Conservation (phyloP, 805 yeast species). For the Kodamaea fukazawae region DNA sequence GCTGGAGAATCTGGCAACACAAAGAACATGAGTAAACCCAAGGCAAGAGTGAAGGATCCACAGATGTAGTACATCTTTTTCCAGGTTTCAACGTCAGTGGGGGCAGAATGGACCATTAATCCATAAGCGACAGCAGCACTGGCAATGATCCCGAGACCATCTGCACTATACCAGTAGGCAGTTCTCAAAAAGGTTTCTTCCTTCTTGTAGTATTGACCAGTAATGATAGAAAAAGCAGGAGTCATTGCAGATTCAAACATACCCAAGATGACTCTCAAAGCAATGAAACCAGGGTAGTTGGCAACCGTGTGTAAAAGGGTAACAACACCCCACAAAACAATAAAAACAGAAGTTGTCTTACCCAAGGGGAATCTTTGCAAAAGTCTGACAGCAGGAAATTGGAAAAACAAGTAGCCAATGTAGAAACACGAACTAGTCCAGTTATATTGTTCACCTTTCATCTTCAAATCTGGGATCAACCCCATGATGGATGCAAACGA, state of each 20-base stretch:
- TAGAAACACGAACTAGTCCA: slow-evolving; percentile 43
- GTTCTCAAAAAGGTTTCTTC: slow-evolving; percentile 36
- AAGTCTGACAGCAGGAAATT: too few species aligned
- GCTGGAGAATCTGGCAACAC: slow-evolving; percentile 58
- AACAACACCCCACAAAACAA: slow-evolving; percentile 63
- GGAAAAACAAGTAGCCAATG: too few species aligned
- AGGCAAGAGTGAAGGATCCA: slow-evolving; percentile 55
- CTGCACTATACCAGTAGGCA: slow-evolving; percentile 35
- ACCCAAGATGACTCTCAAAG: slow-evolving; percentile 37
- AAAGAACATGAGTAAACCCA: slow-evolving; percentile 46
- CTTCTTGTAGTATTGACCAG: slow-evolving; percentile 33
- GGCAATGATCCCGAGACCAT: slow-evolving; percentile 39
- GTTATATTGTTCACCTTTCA: slow-evolving; percentile 41
- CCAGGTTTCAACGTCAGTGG: slow-evolving; percentile 51
- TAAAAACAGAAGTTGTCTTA: slow-evolving; percentile 35
- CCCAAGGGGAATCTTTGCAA: too few species aligned
- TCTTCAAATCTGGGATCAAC: slow-evolving; percentile 40
- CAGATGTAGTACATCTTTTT: slow-evolving; percentile 55
- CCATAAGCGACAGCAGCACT: slow-evolving; percentile 58
- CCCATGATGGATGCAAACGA: slow-evolving; percentile 55
- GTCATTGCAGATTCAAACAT: slow-evolving; percentile 40
- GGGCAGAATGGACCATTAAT: slow-evolving; percentile 24
- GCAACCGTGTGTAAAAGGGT: slow-evolving; percentile 53
- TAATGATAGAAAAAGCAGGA: slow-evolving; percentile 38
- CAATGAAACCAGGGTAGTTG: slow-evolving; percentile 39